Base-by-base conservation (phyloP, 768 basidiomycete species). In the Paxillus ammoniavirescens region DNA sequence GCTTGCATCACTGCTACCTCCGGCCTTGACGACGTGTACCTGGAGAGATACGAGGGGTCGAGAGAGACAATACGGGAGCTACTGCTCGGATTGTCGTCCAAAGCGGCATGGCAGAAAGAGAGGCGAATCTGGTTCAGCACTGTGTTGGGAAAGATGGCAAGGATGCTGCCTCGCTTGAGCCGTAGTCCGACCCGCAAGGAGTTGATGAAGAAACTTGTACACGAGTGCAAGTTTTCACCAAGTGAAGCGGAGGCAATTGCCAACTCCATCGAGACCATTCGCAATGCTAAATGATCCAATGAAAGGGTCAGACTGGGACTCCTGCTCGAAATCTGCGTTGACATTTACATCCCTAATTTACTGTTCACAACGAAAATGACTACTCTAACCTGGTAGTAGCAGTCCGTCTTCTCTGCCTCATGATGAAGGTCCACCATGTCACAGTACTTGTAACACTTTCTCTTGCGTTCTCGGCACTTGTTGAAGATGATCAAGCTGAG, bases 1-100 rank as follows among this genome's bases (percentile, higher is more conserved):
- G 77, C 74, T 4, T 78, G 77, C 53, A 66, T 77, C 55, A 76
- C 75, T 13, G 68, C 74, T 13, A 67, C 47, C 40, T 53, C 61
- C 14, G 67, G 73, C 15, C 51, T 57, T 10, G 62, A 43, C 0
- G 50, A 61, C 40, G 47, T 50, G 26, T 68, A 68, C 44, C 53
- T 53, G 9, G 56, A 54, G 2, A 67, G 67, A 50, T 73, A 72
- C 47, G 52, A 65, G 12, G 65, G 67, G 50, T 76, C 74, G 8
- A 63, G 36, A 43, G 36, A 52, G 58, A 66, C 46, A 46, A 55
- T 73, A 42, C 58, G 35, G 0, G 26, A 41, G 15, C 57, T 66
- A 18, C 38, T 68, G 13, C 40, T 61, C 45, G 54, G 49, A 8
- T 44, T 53, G 36, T 35, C 43, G 30, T 26, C 49, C 2, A 33